These are phyloP conservation scores for Raphanus hybrid DNA, from an alignment of 441 rosid genomes.

Conservation along the genomic window DNA sequence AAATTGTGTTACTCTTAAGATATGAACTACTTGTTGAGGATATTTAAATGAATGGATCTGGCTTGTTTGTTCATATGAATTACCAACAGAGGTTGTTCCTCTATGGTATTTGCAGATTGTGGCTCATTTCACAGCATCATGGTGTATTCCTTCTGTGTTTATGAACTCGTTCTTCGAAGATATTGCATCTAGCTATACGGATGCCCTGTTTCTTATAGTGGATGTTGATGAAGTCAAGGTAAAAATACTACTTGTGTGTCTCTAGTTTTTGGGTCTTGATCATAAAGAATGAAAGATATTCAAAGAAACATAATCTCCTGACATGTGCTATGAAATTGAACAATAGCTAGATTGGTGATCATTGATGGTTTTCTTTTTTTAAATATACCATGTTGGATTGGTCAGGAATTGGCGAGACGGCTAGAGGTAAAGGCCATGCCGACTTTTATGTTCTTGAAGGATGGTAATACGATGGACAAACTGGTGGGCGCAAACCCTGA, in stretches of 20 bases:
- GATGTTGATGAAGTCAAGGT: slow-evolving; percentile 97
- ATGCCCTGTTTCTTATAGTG: slow-evolving; percentile 75
- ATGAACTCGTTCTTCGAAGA: slow-evolving; percentile 86
- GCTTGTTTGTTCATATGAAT: slow-evolving; percentile 4
- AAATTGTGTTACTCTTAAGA: background rate
- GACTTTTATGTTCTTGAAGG: slow-evolving; percentile 77
- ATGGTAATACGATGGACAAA: slow-evolving; percentile 64
- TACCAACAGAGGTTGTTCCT: background rate
- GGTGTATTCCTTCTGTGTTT: slow-evolving; percentile 94
- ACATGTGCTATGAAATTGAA: background rate
- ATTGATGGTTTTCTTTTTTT: too few relatives aligned
- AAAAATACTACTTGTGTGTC: slow-evolving; percentile 12
- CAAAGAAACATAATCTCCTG: background rate
- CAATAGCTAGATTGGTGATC: background rate
- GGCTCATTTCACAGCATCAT: slow-evolving; percentile 86
- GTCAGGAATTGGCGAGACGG: slow-evolving; percentile 70
- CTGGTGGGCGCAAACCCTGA: slow-evolving; percentile 90
- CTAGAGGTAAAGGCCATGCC: slow-evolving; percentile 93
- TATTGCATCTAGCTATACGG: slow-evolving; percentile 62
- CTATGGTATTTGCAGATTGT: slow-evolving; percentile 52
- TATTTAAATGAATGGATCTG: background rate
- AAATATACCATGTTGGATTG: slow-evolving; percentile 13
- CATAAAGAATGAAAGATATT: background rate
- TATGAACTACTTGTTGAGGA: background rate
- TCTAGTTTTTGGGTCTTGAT: background rate